Percentiles rank a stretch among this genome's conserved stretches.
phyloP scores from a whole-genome alignment of 768 basidiomycete species.

The Termitomyces sp. region DNA sequence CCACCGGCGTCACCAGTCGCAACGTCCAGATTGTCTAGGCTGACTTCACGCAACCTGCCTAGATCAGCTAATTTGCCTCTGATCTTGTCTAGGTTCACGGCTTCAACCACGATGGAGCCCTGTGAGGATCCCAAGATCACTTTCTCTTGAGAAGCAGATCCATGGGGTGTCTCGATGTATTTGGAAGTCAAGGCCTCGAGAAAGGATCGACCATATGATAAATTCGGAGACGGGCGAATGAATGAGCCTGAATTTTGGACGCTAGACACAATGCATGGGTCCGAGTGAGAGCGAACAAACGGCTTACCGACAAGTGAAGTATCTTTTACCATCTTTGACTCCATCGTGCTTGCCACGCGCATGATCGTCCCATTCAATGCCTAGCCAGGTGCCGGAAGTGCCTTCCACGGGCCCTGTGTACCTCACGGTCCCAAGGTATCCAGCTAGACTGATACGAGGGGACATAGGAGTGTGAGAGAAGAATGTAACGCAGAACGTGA shows the following conservation, averaged over 20 bases:
- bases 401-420: conserved; percentile 65
- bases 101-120: conserved; percentile 83
- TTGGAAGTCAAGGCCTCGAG: conserved; percentile 70
- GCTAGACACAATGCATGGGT: conserved; percentile 35
- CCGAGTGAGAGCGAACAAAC: conserved; percentile 10
- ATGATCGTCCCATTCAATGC: conserved; percentile 95
- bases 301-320: conserved; percentile 77
- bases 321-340: conserved; percentile 67
- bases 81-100: conserved; percentile 79
- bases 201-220: conserved; percentile 69
- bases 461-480: conserved; percentile 7
- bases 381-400: conserved; percentile 78
- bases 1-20: conserved; percentile 47
- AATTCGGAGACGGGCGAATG: conserved; percentile 63
- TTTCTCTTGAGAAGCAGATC: conserved; percentile 52
- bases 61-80: conserved; percentile 67
- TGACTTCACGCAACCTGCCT: conserved; percentile 70
- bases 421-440: conserved; percentile 65
- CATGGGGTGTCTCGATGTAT: conserved; percentile 69
- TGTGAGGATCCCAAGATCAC: conserved; percentile 79
- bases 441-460: conserved; percentile 51
- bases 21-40: conserved; percentile 71
- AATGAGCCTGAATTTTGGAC: conserved; percentile 71
- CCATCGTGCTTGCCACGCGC: conserved; percentile 87
- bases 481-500: conserved; percentile 31